A percentile compares a stretch with the other conserved stretches of the same genome.
Evolutionary conservation across 2,329 filamentous ascomycete genomes (phyloP).

Genomic region (Paraphaeosphaeria sporulosa): DNA sequence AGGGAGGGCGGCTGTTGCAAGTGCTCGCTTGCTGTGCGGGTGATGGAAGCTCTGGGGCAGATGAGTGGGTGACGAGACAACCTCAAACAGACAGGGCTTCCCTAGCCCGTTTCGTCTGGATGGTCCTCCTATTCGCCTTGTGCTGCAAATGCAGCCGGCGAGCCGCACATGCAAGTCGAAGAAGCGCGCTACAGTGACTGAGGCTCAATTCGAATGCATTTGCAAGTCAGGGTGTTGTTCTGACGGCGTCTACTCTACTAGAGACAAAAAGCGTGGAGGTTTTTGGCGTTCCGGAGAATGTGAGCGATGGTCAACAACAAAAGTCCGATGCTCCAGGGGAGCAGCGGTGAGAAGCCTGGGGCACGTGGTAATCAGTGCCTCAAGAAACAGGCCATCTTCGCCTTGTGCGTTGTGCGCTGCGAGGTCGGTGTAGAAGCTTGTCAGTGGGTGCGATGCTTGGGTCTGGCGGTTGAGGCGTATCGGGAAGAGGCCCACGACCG

Average conservation of each 20-base stretch:
- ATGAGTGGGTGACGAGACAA: conserved; percentile 25
- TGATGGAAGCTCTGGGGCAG: conserved; percentile 24
- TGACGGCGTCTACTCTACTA: background rate
- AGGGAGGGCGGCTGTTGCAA: conserved; percentile 34
- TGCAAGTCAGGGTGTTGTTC: background rate
- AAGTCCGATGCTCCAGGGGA: conserved; percentile 9
- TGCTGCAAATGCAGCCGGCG: conserved; percentile 19
- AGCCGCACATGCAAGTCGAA: conserved; percentile 28
- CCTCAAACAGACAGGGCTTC: conserved; percentile 28
- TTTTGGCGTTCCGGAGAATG: background rate
- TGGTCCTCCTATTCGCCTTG: conserved; percentile 31
- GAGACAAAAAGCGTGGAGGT: background rate
- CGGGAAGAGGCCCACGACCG: conserved; percentile 38
- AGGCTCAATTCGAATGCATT: conserved; percentile 27
- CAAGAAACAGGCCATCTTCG: conserved; percentile 25
- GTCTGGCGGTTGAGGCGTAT: conserved; percentile 34
- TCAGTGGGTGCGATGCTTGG: conserved; percentile 27
- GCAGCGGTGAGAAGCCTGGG: conserved; percentile 22
- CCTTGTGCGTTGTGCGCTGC: conserved; percentile 21
- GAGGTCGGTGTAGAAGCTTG: conserved; percentile 30
- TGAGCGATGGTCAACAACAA: background rate
- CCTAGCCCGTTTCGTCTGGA: conserved; percentile 35
- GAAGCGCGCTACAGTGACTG: conserved; percentile 23
- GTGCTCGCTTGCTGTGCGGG: conserved; percentile 22
- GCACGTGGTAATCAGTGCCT: conserved; percentile 27